Percentiles rank a stretch among this genome's conserved stretches.
Evolutionary conservation across 768 basidiomycete genomes (phyloP).

Genomic region (Royoungia palumana): DNA sequence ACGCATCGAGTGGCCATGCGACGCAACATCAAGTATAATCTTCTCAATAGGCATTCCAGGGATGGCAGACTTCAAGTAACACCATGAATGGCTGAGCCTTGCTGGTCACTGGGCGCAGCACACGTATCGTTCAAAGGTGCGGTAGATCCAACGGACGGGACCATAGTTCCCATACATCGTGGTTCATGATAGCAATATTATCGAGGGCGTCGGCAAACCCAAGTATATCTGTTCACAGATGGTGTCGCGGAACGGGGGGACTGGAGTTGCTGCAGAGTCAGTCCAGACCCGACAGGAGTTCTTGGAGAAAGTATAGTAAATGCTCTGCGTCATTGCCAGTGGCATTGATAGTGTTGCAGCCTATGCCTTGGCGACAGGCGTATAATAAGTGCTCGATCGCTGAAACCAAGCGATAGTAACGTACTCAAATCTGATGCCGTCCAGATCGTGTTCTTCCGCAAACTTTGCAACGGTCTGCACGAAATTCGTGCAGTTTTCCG

Average conservation of each 20-base stretch:
- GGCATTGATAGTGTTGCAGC: conserved; percentile 57
- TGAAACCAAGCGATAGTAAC: not conserved
- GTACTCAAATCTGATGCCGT: conserved; percentile 47
- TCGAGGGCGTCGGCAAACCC: conserved; percentile 69
- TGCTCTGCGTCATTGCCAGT: conserved; percentile 75
- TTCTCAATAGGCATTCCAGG: conserved; percentile 70
- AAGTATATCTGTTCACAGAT: conserved; percentile 62
- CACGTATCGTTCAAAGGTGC: conserved; percentile 81
- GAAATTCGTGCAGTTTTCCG: conserved; percentile 58
- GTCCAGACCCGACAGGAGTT: conserved; percentile 52
- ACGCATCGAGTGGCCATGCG: conserved; percentile 69
- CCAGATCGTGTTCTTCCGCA: conserved; percentile 47
- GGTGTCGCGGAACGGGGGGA: conserved; percentile 60
- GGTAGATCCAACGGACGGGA: conserved; percentile 67
- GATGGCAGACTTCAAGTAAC: conserved; percentile 60
- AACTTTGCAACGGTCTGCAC: conserved; percentile 55
- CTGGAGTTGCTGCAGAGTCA: conserved; percentile 69
- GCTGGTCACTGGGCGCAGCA: conserved; percentile 50
- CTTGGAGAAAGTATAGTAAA: conserved; percentile 71
- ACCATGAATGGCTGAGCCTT: conserved; percentile 73
- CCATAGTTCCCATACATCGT: conserved; percentile 58
- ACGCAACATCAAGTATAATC: conserved; percentile 78
- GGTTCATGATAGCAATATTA: conserved; percentile 63
- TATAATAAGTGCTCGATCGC: not conserved
- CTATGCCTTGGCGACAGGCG: conserved; percentile 47